Percentiles rank a stretch among this genome's conserved stretches.
phyloP scores from a whole-genome alignment of 2,329 filamentous ascomycete species.

The Plenodomus biglobosus region DNA sequence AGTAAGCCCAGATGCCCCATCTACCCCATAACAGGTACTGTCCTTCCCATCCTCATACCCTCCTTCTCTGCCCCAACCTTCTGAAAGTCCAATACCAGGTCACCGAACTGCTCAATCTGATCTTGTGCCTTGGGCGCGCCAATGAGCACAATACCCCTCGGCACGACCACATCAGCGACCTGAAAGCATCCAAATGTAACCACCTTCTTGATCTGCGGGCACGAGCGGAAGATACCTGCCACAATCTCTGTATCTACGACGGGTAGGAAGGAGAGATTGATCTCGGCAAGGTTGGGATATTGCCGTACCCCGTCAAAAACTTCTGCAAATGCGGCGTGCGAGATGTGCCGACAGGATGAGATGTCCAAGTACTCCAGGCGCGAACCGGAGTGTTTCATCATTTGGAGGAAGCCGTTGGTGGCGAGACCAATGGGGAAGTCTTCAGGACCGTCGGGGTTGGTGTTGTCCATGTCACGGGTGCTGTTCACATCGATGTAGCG shows the following conservation, averaged over 20 bases:
- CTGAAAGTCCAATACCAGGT: slow-evolving; percentile 38
- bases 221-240: slow-evolving; percentile 64
- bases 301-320: slow-evolving; percentile 63
- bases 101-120: slow-evolving; percentile 56
- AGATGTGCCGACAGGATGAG: slow-evolving; percentile 82
- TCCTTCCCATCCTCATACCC: slow-evolving; percentile 14
- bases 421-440: slow-evolving; percentile 68
- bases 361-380: slow-evolving; percentile 70
- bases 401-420: slow-evolving; percentile 70
- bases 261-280: slow-evolving; percentile 79
- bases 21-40: slow-evolving; percentile 29
- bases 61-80: slow-evolving; percentile 18
- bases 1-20: neutral
- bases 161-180: slow-evolving; percentile 58
- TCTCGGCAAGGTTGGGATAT: slow-evolving; percentile 69
- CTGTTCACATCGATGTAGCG: slow-evolving; percentile 72
- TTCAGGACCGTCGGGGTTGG: slow-evolving; percentile 64
- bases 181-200: slow-evolving; percentile 66
- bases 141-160: slow-evolving; percentile 60
- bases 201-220: slow-evolving; percentile 60
- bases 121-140: slow-evolving; percentile 62
- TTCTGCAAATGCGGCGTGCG: slow-evolving; percentile 68
- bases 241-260: slow-evolving; percentile 66
- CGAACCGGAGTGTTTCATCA: slow-evolving; percentile 80
- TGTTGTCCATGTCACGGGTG: slow-evolving; percentile 74